Evolutionary conservation across 805 yeast species (phyloP), one percentile per base, ranked within the genome.

Genomic region (Ogataea nitratoaversa): DNA sequence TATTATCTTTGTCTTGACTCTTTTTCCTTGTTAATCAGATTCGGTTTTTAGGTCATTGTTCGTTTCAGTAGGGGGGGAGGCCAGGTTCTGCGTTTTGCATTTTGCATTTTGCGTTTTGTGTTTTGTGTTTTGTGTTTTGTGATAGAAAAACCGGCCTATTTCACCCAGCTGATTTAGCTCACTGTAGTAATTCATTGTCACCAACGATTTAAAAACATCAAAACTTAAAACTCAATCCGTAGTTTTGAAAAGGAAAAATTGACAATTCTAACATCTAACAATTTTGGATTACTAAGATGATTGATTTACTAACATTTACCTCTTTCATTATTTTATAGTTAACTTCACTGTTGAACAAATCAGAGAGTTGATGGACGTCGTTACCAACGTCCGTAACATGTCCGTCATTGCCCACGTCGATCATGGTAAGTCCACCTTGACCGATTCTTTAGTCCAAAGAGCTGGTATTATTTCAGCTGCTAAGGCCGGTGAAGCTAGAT

Each of bases 391-490:
- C 68, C 96, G 99, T 82, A 93, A 93, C 95, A 93, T 91, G 95
- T 91, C 98, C 75, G 99, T 91, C 74, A 93, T 93, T 84, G 99
- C 99, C 67, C 99, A 91, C 81, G 98, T 91, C 85, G 99, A 91
- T 82, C 99, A 93, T 82, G 99, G 99, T 79, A 91, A 91, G 76
- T 90, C 97, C 59, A 91, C 99, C 63, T 83, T 91, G 74, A 91
- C 99, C 74, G 99, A 91, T 76, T 93, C 99, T 55, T 84, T 91
- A 70, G 98, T 91, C 64, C 98, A 91, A 79, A 84, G 84, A 67
- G 99, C 99, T 60, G 99, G 99, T 88, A 91, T 93, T 72, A 91
- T 91, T 66, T 93, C 98, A 44, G 97, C 99, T 65, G 97, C 96
- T 66, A 88, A 88, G 79, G 99, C 99, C 53, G 99, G 99, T 84